Evolutionary conservation across 257 asterid species (phyloP).

Genomic region (Nicotiana noctiflora): DNA sequence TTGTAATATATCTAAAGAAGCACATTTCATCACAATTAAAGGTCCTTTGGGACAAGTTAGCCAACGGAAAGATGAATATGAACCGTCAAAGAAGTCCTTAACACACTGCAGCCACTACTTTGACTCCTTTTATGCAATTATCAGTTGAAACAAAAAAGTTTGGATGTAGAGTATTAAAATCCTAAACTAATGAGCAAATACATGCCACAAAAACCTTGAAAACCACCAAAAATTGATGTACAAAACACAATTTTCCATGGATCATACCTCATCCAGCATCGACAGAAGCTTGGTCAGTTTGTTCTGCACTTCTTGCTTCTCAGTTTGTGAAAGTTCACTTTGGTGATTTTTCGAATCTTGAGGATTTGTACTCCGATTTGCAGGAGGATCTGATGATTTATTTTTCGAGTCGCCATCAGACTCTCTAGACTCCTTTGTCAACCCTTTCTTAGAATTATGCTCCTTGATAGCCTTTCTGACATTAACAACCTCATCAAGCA

Average conservation of each 20-base stretch:
- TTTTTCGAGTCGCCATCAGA: conserved; percentile 30
- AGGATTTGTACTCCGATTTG: conserved; percentile 25
- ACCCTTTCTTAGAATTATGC: conserved; percentile 28
- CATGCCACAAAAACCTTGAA: background rate
- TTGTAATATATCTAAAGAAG: background rate
- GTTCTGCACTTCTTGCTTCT: conserved; percentile 69
- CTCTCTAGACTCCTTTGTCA: conserved; percentile 31
- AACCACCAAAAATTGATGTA: background rate
- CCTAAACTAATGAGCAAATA: background rate
- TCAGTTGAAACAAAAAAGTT: background rate
- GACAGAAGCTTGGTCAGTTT: conserved; percentile 64
- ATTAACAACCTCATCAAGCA: conserved; percentile 79
- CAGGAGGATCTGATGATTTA: conserved; percentile 39
- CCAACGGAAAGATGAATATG: background rate
- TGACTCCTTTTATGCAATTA: background rate
- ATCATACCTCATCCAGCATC: conserved; percentile 79
- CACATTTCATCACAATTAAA: background rate
- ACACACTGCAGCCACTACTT: background rate
- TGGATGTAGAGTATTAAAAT: background rate
- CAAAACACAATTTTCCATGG: background rate
- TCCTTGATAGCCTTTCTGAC: conserved; percentile 57
- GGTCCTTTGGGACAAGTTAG: background rate
- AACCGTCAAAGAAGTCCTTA: background rate
- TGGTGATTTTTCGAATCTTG: conserved; percentile 27
- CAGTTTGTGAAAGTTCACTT: conserved; percentile 53